Evolutionary conservation across 202 grass and related monocot species (phyloP), one percentile per base, ranked within the genome.

Genomic region (Carex arenaria): DNA sequence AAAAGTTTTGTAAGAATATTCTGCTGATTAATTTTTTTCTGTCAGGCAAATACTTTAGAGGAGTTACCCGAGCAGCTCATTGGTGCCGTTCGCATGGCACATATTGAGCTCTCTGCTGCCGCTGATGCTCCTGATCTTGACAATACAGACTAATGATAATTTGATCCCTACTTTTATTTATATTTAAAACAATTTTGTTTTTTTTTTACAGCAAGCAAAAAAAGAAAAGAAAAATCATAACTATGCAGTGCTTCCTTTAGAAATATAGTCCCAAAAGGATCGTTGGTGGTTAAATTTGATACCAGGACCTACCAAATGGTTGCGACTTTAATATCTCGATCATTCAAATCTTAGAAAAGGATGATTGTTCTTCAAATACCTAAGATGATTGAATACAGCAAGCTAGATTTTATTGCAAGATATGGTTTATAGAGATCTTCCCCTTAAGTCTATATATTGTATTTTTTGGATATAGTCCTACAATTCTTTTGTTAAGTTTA

Each of bases 61-160:
- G 96, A 99, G 88, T 91, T 99, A 34, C 96, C 96, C 0, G 96
- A 99, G 85, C 86, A 93, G 88, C 89, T 99, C 11, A 88, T 99
- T 45, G 93, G 96, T 11, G 96, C 93, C 5, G 86, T 92, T 52
- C 93, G 96, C 26, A 66, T 95, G 69, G 79, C 93, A 14, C 91
- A 99, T 23, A 87, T 95, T 26, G 96, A 99, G 64, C 96, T 90
- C 52, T 82, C 93, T 8, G 89, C 89, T 75, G 93, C 93, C 5
- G 23, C 79, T 43, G 15, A 86, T 72, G 77, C 86, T 82, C 88
- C 88, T 53, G 85, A 92, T 28, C 88, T 92, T 72, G 85, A 89
- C 32, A 89, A 85, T 30, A 83, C 40, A 43, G 11, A 72, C 12
- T 85, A 47, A 30, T 86, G 63, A 80, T 78, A 80, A 62, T 86